Base-by-base conservation (phyloP, 2,329 filamentous ascomycete genomes). In the Alternaria ventricosa region DNA sequence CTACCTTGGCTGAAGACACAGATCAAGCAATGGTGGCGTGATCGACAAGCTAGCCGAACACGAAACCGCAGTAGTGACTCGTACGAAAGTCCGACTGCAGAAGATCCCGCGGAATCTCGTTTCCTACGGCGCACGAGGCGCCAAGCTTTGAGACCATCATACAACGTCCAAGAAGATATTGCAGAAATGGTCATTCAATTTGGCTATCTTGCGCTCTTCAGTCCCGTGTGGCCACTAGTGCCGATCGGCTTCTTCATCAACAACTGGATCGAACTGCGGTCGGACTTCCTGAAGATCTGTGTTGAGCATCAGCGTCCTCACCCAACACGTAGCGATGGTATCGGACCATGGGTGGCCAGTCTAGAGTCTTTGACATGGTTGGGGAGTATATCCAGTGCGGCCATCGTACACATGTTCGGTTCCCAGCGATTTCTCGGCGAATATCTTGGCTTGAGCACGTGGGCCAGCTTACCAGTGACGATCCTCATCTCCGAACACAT, bases 181-280 rank as follows among this genome's bases (percentile, higher is more conserved):
- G 70, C 70, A 0, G 76, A 79, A 56, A 78, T 79, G 75, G 77
- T 79, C 8, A 73, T 78, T 15, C 77, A 79, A 51, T 78, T 77
- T 49, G 76, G 77, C 3, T 79, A 79, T 46, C 70, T 79, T 8
- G 73, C 77, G 1, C 65, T 79, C 5, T 79, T 79, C 61, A 75
- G 71, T 30, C 73, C 76, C 0, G 76, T 79, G 1, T 79, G 76
- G 77, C 77, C 77, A 4, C 69, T 78, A 6, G 70, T 78, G 10
- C 70, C 73, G 3, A 77, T 79, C 33, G 76, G 75, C 6, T 79
- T 79, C 60, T 72, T 79, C 45, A 71, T 79, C 62, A 78, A 78
- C 60, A 78, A 78, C 46, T 79, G 76, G 77, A 66, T 79, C 51
- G 77, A 79, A 46, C 65, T 78, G 13, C 74, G 77, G 3, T 75